phyloP scores from a whole-genome alignment of 2,329 filamentous ascomycete genomes.

The Cyanodermella asteris region DNA sequence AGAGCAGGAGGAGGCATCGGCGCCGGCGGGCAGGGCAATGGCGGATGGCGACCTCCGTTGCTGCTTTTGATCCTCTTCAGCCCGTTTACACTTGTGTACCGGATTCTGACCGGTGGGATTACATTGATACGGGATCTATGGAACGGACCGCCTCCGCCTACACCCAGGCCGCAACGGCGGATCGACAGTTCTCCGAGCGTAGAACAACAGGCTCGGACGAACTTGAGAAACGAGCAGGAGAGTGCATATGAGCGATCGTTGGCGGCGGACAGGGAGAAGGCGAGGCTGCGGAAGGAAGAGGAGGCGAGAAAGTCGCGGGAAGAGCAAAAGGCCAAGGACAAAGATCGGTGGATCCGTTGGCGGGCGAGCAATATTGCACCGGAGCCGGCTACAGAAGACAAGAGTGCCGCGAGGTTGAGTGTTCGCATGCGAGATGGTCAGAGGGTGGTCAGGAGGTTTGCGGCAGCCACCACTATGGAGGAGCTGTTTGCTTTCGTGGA shows the following conservation, averaged over 20 bases:
- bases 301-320: slow-evolving; percentile 39
- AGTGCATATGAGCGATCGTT: slow-evolving; percentile 82
- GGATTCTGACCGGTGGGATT: slow-evolving; percentile 42
- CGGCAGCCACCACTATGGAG: slow-evolving; percentile 47
- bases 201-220: slow-evolving; percentile 63
- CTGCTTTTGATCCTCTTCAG: slow-evolving; percentile 58
- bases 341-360: slow-evolving; percentile 60
- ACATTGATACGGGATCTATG: too few species aligned
- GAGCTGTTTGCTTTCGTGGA: slow-evolving; percentile 94
- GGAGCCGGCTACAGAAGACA: slow-evolving; percentile 43
- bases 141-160: too few species aligned
- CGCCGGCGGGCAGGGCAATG: slow-evolving; percentile 44
- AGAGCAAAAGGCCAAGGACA: slow-evolving; percentile 44
- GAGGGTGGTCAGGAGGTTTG: slow-evolving; percentile 57
- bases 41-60: slow-evolving; percentile 49
- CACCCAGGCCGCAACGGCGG: too few species aligned
- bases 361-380: slow-evolving; percentile 41
- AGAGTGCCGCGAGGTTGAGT: slow-evolving; percentile 51
- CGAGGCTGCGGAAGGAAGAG: slow-evolving; percentile 52
- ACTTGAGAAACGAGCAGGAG: slow-evolving; percentile 70
- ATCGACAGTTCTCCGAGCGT: too few species aligned
- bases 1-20: too few species aligned
- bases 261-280: slow-evolving; percentile 68
- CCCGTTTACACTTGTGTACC: slow-evolving; percentile 61
- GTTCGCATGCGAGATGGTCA: slow-evolving; percentile 43